Base-by-base conservation (phyloP, 2,329 filamentous ascomycete genomes). In the Talaromyces sp. region DNA sequence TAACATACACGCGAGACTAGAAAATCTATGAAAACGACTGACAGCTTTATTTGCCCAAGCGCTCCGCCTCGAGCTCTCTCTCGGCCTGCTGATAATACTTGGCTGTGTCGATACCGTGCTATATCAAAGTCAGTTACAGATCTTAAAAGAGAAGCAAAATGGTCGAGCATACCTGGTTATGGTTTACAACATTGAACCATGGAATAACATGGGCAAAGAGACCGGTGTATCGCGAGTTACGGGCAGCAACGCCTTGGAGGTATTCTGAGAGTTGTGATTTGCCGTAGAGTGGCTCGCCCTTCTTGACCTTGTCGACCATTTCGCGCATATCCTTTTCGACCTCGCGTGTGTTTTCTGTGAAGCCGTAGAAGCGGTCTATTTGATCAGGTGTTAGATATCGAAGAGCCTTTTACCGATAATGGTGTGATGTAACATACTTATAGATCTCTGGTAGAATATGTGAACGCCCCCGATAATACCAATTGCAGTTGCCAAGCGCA, bases 121-220 rank as follows among this genome's bases (percentile, higher is more conserved):
- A 69, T 67, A 66, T 49, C 6, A 49, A 25, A 62, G 66, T 72
- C 64, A 73, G 66, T 25, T 39, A 27, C 3, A 9, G 15, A 33
- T 25, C 45, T 6, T 19, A 19, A 50, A 13, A 17, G 39, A 10
- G 22, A 17, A 17, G 4, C 47, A 17, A 50, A 25, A 45, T 6
- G 19, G 11, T 11, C n/a, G 61, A n/a, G 72, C 79, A 71, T 73
- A 85, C 84, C 77, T 88, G 86, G 76, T 87, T 89, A 81, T 99
- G 95, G 81, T 99, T 98, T 75, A 97, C 94, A 81, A 99, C 90
- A 84, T 99, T 99, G 82, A 97, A 94, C 95, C 93, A 98, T 45
- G 94, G 93, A 64, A 99, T 82, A 63, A 94, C 87, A 75, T 93
- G 90, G 70, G 91, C 82, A 79, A 94, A 95, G 37, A 95, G 84